Percentiles rank a stretch among this genome's conserved stretches.
Conservation (phyloP, 2,329 filamentous ascomycete genomes). For the Hirsutella rhossiliensis region DNA sequence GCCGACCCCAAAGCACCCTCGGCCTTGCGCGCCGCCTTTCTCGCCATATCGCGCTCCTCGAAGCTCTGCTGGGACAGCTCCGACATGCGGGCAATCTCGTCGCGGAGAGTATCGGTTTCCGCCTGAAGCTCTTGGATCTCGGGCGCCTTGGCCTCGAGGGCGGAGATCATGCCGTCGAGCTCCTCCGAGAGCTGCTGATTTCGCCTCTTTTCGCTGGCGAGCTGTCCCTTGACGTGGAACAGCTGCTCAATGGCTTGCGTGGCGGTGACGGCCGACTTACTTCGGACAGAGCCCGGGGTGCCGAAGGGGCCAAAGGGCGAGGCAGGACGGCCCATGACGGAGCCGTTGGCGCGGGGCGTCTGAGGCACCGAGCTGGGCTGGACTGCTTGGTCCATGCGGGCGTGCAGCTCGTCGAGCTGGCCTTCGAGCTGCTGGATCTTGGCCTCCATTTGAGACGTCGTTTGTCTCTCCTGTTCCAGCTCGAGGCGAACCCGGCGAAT, state of each 20-base stretch:
- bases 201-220: constrained; percentile 62
- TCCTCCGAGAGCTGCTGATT: constrained; percentile 64
- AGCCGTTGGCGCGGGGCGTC: constrained; percentile 49
- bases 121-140: constrained; percentile 77
- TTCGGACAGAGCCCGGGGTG: constrained; percentile 45
- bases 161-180: constrained; percentile 74
- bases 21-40: constrained; percentile 67
- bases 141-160: constrained; percentile 75
- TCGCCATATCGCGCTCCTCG: constrained; percentile 66
- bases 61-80: constrained; percentile 72
- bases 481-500: constrained; percentile 43
- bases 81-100: constrained; percentile 76
- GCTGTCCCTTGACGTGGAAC: constrained; percentile 56
- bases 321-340: constrained; percentile 35
- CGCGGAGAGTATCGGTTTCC: constrained; percentile 69
- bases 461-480: constrained; percentile 41
- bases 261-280: constrained; percentile 43
- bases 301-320: constrained; percentile 54
- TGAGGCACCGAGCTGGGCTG: constrained; percentile 40
- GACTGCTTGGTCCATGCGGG: constrained; percentile 29
- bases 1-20: constrained; percentile 56
- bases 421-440: constrained; percentile 37
- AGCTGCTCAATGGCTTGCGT: constrained; percentile 54
- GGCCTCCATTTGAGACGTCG: constrained; percentile 32
- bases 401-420: constrained; percentile 41